phyloP scores from a whole-genome alignment of 441 rosid genomes.

The Populus trichocarpa region DNA sequence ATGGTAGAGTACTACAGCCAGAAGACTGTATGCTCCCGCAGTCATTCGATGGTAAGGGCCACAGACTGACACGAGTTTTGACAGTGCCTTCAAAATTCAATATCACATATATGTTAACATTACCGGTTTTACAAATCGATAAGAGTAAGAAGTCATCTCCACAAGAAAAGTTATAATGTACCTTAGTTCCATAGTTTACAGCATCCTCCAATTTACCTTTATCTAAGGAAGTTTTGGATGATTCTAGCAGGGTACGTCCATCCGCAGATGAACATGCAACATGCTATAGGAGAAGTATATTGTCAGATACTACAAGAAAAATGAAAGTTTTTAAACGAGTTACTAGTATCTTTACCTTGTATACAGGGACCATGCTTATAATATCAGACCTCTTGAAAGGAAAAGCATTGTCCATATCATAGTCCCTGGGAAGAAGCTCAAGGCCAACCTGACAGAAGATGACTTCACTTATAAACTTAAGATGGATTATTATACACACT shows the following conservation, averaged over 20 bases:
- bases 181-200: conserved; percentile 81
- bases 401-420: conserved; percentile 46
- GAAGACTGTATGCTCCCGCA: conserved; percentile 89
- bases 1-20: conserved; percentile 90
- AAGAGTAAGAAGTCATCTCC: not conserved
- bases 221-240: conserved; percentile 85
- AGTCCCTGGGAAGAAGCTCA: conserved; percentile 67
- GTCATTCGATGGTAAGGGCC: conserved; percentile 89
- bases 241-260: conserved; percentile 79
- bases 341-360: conserved; percentile 40
- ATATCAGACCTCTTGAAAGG: conserved; percentile 53
- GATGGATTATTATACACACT: conserved; percentile 1
- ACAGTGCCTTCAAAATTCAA: conserved; percentile 58
- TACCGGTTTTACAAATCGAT: not conserved
- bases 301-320: conserved; percentile 5
- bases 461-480: conserved; percentile 16
- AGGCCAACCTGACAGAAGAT: conserved; percentile 47
- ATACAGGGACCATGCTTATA: conserved; percentile 59
- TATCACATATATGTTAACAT: conserved; percentile 21
- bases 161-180: conserved; percentile 17
- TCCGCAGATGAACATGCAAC: conserved; percentile 85
- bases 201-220: conserved; percentile 92
- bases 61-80: conserved; percentile 81
- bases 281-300: conserved; percentile 51
- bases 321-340: not conserved